phyloP scores from a whole-genome alignment of 805 yeast genomes.

The Torulaspora delbrueckii region DNA sequence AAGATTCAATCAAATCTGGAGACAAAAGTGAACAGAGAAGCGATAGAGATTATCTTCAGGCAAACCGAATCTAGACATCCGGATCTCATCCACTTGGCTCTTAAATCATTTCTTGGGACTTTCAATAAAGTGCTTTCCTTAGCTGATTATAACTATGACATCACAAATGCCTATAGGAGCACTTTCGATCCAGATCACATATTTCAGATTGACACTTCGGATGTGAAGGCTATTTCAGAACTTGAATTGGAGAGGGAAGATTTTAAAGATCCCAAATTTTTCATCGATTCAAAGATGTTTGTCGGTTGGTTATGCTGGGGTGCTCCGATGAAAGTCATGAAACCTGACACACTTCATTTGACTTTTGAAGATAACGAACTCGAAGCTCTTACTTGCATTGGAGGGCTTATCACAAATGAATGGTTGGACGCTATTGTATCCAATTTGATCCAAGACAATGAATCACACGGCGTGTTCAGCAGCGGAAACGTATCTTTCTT shows the following conservation, averaged over 20 bases:
- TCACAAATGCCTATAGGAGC: slow-evolving; percentile 40
- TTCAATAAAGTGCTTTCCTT: slow-evolving; percentile 43
- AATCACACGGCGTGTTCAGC: slow-evolving; percentile 61
- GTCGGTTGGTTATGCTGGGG: slow-evolving; percentile 80
- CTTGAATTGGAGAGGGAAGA: slow-evolving; percentile 53
- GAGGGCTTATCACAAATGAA: slow-evolving; percentile 44
- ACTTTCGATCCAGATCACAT: slow-evolving; percentile 42
- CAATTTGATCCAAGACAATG: slow-evolving; percentile 60
- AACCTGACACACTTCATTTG: slow-evolving; percentile 30
- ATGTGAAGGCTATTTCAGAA: slow-evolving; percentile 34
- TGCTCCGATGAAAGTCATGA: slow-evolving; percentile 41
- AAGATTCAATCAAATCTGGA: slow-evolving; percentile 53
- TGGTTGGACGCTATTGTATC: slow-evolving; percentile 55
- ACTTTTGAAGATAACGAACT: slow-evolving; percentile 42
- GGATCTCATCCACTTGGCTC: slow-evolving; percentile 50
- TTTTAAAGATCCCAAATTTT: slow-evolving; percentile 45
- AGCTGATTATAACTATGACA: slow-evolving; percentile 46
- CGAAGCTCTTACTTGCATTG: slow-evolving; percentile 40
- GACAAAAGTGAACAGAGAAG: slow-evolving; percentile 38
- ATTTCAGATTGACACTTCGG: slow-evolving; percentile 42
- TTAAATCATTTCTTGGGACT: slow-evolving; percentile 55
- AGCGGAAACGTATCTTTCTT: slow-evolving; percentile 59
- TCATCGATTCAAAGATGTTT: slow-evolving; percentile 51
- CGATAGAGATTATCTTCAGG: slow-evolving; percentile 42
- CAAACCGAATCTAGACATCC: slow-evolving; percentile 65